These are phyloP conservation scores for Boletellus ananas DNA, from an alignment of 768 basidiomycete genomes.

Conservation along the genomic window DNA sequence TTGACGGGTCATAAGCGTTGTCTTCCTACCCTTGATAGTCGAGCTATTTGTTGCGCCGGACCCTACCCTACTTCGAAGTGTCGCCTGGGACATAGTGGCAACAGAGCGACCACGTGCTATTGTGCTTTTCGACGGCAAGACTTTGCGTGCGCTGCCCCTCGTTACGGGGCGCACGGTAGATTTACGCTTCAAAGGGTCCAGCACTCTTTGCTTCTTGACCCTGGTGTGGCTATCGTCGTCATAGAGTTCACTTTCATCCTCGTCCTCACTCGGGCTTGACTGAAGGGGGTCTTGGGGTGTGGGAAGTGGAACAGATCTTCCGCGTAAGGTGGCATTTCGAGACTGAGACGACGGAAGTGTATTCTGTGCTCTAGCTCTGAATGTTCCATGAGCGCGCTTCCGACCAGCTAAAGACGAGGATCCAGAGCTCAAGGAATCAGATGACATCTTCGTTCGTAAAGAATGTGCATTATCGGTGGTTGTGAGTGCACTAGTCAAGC, in stretches of 20 bases:
- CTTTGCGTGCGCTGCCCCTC: conserved; percentile 17
- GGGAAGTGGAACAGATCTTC: conserved; percentile 7
- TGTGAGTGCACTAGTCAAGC: conserved; percentile 33
- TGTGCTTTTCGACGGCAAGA: conserved; percentile 8
- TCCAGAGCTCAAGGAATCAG: conserved; percentile 40
- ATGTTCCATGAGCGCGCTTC: conserved; percentile 34
- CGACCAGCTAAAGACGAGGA: conserved; percentile 38
- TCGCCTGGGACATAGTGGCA: conserved; percentile 8
- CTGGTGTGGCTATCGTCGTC: conserved; percentile 7
- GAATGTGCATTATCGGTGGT: conserved; percentile 38
- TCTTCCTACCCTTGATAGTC: conserved; percentile 14
- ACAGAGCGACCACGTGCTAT: conserved; percentile 8
- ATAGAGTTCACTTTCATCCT: conserved; percentile 11
- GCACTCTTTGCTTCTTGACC: conserved; percentile 25
- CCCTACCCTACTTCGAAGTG: conserved; percentile 8
- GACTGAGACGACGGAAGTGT: conserved; percentile 7
- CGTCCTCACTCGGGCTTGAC: conserved; percentile 24
- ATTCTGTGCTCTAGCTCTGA: conserved; percentile 3
- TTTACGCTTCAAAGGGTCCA: conserved; percentile 24
- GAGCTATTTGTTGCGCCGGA: conserved; percentile 8
- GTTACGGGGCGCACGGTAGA: conserved; percentile 24
- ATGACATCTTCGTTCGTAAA: conserved; percentile 37
- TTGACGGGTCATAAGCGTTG: conserved; percentile 8
- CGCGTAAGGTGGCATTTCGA: conserved; percentile 28
- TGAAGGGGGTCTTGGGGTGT: conserved; percentile 11